Conservation (phyloP, 257 asterid genomes). For the Ajuga chamaepitys region DNA sequence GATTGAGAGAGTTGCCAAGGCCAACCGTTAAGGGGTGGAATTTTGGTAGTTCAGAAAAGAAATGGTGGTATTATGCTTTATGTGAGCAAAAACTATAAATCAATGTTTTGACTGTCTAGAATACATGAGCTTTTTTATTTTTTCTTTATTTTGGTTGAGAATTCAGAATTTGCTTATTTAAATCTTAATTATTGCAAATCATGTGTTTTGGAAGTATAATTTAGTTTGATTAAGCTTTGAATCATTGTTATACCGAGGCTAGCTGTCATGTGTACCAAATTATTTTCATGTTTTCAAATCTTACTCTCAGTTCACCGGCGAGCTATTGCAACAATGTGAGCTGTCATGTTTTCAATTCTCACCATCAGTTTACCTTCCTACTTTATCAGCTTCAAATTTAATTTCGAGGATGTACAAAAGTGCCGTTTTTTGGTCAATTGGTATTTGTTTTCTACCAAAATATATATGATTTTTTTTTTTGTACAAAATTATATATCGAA, state of each 20-base stretch:
- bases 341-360: no score
- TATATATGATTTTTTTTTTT: no score
- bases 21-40: slow-evolving; percentile 48
- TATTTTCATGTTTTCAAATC: no score
- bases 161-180: background rate
- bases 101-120: background rate
- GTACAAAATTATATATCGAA: no score
- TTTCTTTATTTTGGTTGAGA: slow-evolving; percentile 3
- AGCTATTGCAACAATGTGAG: no score
- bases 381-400: no score
- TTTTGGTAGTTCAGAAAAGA: background rate
- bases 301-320: no score
- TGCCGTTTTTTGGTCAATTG: no score
- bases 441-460: no score
- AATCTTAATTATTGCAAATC: background rate
- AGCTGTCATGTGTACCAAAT: no score
- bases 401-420: no score
- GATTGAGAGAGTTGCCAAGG: slow-evolving; percentile 92
- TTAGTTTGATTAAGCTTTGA: background rate
- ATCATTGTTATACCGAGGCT: background rate
- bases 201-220: background rate
- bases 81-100: background rate
- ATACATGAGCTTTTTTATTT: slow-evolving; percentile 6
- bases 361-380: no score
- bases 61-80: slow-evolving; percentile 3